Base-by-base conservation (phyloP, 345 rosid genomes). In the Salix purpurea region DNA sequence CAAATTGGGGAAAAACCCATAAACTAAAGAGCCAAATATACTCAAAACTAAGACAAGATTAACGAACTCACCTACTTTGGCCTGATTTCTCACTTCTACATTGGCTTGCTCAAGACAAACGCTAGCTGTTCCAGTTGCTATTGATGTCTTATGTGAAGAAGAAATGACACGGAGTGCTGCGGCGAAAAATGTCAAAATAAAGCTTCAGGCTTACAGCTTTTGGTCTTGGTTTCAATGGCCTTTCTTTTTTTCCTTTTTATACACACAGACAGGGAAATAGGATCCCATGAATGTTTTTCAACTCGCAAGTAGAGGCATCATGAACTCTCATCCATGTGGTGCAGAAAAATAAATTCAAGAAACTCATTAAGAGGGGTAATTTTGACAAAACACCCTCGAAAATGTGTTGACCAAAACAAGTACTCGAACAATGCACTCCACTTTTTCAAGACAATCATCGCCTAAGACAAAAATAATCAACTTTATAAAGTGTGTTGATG, bases 31-130 rank as follows among this genome's bases (percentile, higher is more conserved):
- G 65, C 52, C 70, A 65, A 74, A 67, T 18, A 56, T 9, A 7
- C 37, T 48, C 19, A 46, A 65, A 54, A 62, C 54, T 14, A 70
- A 73, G 81, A 78, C 65, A 69, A 74, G 23, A 75, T 30, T 23
- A 72, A 65, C 62, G 30, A 68, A 79, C 85, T 64, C 74, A 82
- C 85, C 84, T 84, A 84, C 86, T 80, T 68, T 2, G 28, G 36
- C 72, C 82, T 62, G 74, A 71, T 84, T 72, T 72, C 44, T 77
- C 76, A 56, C 77, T 66, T 69, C 72, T 65, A 74, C 83, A 80
- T 78, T 83, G 79, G 76, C 80, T 76, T 60, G 67, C 72, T 72
- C 79, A 61, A 58, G 21, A 56, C 56, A 67, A 75, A 32, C 72
- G 54, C 46, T 50, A 19, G 69, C 26, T 24, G 69, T 8, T 16